Evolutionary conservation across 2,329 filamentous ascomycete genomes (phyloP), one percentile per base, ranked within the genome.

Genomic region (Cladophialophora carrionii): DNA sequence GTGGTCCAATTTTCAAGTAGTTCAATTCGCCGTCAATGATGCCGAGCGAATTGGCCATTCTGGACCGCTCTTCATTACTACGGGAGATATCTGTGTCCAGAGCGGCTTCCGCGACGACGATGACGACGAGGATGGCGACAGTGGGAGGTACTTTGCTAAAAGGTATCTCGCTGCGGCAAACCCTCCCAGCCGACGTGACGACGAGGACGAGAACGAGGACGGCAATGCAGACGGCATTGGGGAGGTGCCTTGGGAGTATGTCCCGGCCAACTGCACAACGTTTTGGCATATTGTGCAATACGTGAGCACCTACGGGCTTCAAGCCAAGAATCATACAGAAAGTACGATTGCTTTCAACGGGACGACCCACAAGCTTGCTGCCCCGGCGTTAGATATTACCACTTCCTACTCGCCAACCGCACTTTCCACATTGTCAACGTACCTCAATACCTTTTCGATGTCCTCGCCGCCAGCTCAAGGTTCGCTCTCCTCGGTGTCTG

Each of bases 1-100:
- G 1, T 73, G 71, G 4, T 58, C 66, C 3, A 61, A 70, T 41
- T 76, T 73, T 54, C 67, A 72, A 52, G 52, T 70, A 10, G 20
- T 68, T 22, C 60, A 71, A 1, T 70, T 69, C 29, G 55, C 57
- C 29, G 68, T 70, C 31, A 51, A 63, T 43, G 68, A 70, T 56
- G 65, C 65, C 8, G 58, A 62, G 58, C 59, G 68, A 12, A 51
- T 70, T n/a, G 66, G 64, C n/a, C 26, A 64, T 54, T 34, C 68
- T 22, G 61, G 20, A 29, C 63, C 56, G n/a, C 43, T 69, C 6
- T 58, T 34, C 29, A 61, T 66, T 10, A 65, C 65, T 1, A 29
- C 46, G 10, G 63, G 58, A 8, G 43, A 56, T 49, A 41, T 34
- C 9, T 69, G 64, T 57, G 53, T 61, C 43, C 29, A 49, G 17